Conservation (phyloP, 2,329 filamentous ascomycete genomes). For the Fragosphaeria purpurea region DNA sequence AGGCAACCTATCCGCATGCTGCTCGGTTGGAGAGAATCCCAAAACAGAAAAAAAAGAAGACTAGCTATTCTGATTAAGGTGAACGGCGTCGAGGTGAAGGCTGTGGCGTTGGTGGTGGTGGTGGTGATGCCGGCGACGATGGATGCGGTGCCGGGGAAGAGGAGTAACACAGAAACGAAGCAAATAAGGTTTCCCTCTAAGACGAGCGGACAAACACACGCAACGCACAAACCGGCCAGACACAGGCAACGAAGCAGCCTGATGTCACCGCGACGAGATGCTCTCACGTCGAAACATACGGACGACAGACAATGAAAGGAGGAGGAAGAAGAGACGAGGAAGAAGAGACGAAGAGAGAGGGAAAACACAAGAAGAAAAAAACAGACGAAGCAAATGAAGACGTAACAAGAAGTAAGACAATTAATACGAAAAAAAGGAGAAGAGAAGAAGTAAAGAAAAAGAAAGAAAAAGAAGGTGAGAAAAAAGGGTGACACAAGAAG, state of each 20-base stretch:
- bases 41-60: not conserved
- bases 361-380: not conserved
- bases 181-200: not conserved
- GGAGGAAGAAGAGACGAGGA: not conserved
- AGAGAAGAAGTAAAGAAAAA: not conserved
- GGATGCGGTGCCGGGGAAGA: no score
- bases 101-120: no score
- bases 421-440: not conserved
- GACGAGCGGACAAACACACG: not conserved
- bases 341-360: not conserved
- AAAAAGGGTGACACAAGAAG: no score
- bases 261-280: not conserved
- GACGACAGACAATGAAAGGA: not conserved
- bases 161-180: no score
- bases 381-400: not conserved
- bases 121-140: no score
- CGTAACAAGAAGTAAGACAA: not conserved
- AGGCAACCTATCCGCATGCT: slow-evolving; percentile 37
- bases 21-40: not conserved
- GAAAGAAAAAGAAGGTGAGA: not conserved
- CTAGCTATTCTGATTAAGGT: no score
- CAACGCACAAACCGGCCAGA: not conserved
- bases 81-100: no score
- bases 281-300: not conserved
- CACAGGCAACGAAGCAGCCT: not conserved